Conservation (phyloP, 2,329 filamentous ascomycete genomes). For the Aspergillus novoparasiticus region DNA sequence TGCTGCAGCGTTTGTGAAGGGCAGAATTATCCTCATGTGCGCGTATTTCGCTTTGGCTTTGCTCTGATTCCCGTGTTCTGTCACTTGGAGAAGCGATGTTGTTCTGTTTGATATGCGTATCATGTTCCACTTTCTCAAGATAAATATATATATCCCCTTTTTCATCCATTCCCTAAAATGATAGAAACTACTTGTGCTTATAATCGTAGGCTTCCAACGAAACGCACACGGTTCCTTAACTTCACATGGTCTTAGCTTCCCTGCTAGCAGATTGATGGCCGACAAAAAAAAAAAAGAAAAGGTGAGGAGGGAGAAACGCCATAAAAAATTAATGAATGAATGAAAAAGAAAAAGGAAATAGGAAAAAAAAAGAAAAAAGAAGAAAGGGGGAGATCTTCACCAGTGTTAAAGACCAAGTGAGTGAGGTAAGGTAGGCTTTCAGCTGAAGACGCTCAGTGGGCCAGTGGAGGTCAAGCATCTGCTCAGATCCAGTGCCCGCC, state of each 20-base stretch:
- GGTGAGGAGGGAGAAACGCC: too few relatives aligned
- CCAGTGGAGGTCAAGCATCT: not conserved
- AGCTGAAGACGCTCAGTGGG: not conserved
- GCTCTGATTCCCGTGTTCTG: constrained; percentile 22
- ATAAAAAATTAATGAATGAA: too few relatives aligned
- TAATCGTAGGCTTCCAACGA: not conserved
- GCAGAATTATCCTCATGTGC: not conserved
- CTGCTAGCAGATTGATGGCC: not conserved
- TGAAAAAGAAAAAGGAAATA: too few relatives aligned
- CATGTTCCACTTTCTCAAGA: constrained; percentile 10
- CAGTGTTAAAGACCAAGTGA: not conserved
- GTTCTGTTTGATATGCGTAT: constrained; percentile 16
- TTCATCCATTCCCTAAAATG: not conserved
- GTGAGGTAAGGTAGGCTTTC: not conserved
- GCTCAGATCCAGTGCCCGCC: not conserved
- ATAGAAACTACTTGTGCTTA: not conserved
- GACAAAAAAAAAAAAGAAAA: not conserved
- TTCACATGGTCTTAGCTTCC: too few relatives aligned
- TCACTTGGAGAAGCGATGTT: constrained; percentile 13
- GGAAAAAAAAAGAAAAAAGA: too few relatives aligned
- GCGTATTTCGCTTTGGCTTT: constrained; percentile 2
- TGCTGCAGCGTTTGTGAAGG: not conserved
- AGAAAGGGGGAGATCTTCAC: too few relatives aligned
- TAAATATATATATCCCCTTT: not conserved
- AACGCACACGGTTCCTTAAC: too few relatives aligned